Evolutionary conservation across 306 rosid genomes (phyloP), one percentile per base, ranked within the genome.

Genomic region (Elaeagnus macrophylla): DNA sequence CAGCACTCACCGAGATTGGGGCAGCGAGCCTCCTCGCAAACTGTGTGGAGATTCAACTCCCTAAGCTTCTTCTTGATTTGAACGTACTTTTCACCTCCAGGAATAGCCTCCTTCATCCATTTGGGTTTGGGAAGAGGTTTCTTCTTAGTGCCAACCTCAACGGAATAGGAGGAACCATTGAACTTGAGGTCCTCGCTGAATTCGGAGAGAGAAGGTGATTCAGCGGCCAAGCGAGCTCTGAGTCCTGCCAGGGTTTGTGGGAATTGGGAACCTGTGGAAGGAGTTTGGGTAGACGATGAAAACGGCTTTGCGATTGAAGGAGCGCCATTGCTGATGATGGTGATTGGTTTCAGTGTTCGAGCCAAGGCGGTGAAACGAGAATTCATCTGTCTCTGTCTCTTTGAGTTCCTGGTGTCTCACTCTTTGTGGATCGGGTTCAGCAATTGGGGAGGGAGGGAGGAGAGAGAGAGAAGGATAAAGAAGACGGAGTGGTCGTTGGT

Each of bases 101-200:
- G 99, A 16, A 93, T 64, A 5, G 99, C 69, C 67, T 87, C 96
- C 88, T 75, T 93, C 99, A 93, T 87, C 99, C 99, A 93, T 67
- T 82, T 93, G 12, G 99, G 99, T 73, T 93, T 93, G 43, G 96
- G 89, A 12, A 87, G 75, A 16, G 95, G 99, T 37, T 82, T 93
- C 89, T 87, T 93, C 91, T 87, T 93, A n/a, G 99, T 93, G 0
- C 99, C 96, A 3, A 87, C 99, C 72, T 87, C 95, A 3, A 93
- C 89, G 25, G 99, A 87, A 65, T 93, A 93, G 7, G 80, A 65
- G 40, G 32, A 25, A 25, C 63, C 59, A 1, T 52, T 75, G 7
- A 94, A 74, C 44, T 69, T 70, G 63, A 88, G 54, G 32, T 68
- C 69, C 2, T 14, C 57, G 32, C 72, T 49, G 77, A 83, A 77